Percentiles rank a stretch among this genome's conserved stretches.
Evolutionary conservation across 768 basidiomycete species (phyloP).

Genomic region (Phanerochaete sordida): DNA sequence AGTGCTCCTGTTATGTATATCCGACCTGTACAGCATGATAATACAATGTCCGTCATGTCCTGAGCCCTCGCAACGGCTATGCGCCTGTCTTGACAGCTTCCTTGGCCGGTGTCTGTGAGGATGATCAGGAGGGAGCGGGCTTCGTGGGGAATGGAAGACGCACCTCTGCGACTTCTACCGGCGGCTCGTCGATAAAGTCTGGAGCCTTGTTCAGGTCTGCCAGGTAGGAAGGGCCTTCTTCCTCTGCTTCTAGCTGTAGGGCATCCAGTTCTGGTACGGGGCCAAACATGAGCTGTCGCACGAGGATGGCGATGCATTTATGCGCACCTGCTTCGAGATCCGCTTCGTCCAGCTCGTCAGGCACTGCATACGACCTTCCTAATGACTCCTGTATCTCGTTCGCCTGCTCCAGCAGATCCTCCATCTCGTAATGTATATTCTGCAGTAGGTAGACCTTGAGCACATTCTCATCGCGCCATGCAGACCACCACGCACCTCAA

Average conservation of each 20-base stretch:
- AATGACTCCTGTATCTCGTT: slow-evolving; percentile 97
- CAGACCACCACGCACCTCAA: slow-evolving; percentile 62
- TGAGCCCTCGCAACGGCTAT: slow-evolving; percentile 8
- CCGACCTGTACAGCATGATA: neutral
- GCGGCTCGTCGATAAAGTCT: slow-evolving; percentile 89
- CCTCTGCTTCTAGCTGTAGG: slow-evolving; percentile 86
- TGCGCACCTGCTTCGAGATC: slow-evolving; percentile 89
- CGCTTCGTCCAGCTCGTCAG: slow-evolving; percentile 96
- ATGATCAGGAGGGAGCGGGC: neutral
- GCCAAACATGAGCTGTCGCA: neutral
- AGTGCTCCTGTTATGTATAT: neutral
- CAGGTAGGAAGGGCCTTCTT: slow-evolving; percentile 88
- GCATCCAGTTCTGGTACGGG: slow-evolving; percentile 85
- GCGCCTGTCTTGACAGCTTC: slow-evolving; percentile 31
- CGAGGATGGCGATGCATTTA: neutral
- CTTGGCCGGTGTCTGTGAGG: slow-evolving; percentile 20
- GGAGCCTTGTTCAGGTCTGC: slow-evolving; percentile 82
- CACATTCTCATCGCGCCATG: neutral
- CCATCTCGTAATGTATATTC: slow-evolving; percentile 98
- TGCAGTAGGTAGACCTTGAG: slow-evolving; percentile 27
- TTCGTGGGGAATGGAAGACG: slow-evolving; percentile 17
- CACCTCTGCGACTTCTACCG: slow-evolving; percentile 66
- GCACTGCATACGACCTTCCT: slow-evolving; percentile 91
- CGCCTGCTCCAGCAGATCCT: slow-evolving; percentile 92
- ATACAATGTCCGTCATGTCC: neutral